Base-by-base conservation (phyloP, 2,329 filamentous ascomycete species). In the Trichophyton equinum region DNA sequence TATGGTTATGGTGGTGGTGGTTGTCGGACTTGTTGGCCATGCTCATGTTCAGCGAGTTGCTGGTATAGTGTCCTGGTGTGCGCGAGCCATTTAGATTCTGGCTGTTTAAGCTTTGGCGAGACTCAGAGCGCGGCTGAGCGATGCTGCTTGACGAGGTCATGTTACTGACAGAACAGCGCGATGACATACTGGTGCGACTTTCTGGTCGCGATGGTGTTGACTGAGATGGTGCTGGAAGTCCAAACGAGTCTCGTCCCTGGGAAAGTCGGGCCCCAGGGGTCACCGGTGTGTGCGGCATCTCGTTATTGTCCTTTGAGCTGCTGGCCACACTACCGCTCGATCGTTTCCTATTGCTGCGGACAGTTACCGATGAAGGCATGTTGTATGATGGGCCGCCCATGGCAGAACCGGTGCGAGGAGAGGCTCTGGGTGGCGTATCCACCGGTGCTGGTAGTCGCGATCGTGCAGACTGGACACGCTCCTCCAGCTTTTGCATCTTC, bases 401-500 rank as follows among this genome's bases (percentile, higher is more conserved):
- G 6, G 78, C 74, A 57, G 78, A 81, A 57, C 76, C 77, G 62
- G 76, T 78, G 57, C 89, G 83, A 22, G 91, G 90, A n/a, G 91
- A 95, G 3, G 82, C 81, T 56, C 86, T 85, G 18, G 91, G 90
- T 3, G 91, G 91, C 0, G 88, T 94, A 60, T 79, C 81, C 6
- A 84, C 81, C 1, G 91, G 89, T 1, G 87, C 89, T 1, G 94
- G 94, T 20, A 99, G 82, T 74, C 94, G 96, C 44, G 92, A 96
- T 67, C 91, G 85, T 18, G 87, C 94, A 25, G 87, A 90, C 63
- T 97, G 91, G 8, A 99, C 92, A 51, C 94, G 84, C 64, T 94
- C 89, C 73, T 97, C 94, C 63, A 99, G 85, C 66, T 90, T 89
- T 74, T 96, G 90, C 91, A 97, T 96, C 76, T 97, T 94, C 30